These are phyloP conservation scores for Cercophora sp. DNA, from an alignment of 495 filamentous ascomycete genomes.

Conservation along the genomic window DNA sequence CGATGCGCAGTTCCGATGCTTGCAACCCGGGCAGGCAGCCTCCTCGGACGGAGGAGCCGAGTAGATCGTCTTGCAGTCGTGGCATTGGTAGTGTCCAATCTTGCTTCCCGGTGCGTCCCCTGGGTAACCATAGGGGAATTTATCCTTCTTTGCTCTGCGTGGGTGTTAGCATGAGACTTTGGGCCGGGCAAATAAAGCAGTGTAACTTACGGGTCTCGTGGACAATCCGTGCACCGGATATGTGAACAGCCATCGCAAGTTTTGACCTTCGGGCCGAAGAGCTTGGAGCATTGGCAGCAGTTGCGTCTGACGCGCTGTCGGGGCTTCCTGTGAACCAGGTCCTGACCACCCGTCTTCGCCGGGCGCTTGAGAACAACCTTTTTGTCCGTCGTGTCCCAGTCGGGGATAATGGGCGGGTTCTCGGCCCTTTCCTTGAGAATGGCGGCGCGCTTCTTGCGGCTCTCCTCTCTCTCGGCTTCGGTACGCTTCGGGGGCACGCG, in stretches of 20 bases:
- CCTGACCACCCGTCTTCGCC: slow-evolving; percentile 63
- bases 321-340: slow-evolving; percentile 61
- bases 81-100: slow-evolving; percentile 57
- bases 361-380: slow-evolving; percentile 54
- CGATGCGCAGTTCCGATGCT: slow-evolving; percentile 49
- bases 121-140: slow-evolving; percentile 74
- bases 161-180: slow-evolving; percentile 21
- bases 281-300: slow-evolving; percentile 70
- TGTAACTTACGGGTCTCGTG: slow-evolving; percentile 73
- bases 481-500: slow-evolving; percentile 59
- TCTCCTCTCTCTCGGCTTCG: slow-evolving; percentile 47
- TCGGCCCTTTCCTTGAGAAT: slow-evolving; percentile 47
- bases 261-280: slow-evolving; percentile 48
- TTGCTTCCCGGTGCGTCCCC: slow-evolving; percentile 55
- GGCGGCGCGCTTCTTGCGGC: slow-evolving; percentile 40
- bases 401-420: slow-evolving; percentile 42
- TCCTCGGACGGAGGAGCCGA: slow-evolving; percentile 37
- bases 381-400: slow-evolving; percentile 40
- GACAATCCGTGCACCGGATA: slow-evolving; percentile 76
- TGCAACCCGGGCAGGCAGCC: slow-evolving; percentile 58
- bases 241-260: slow-evolving; percentile 69
- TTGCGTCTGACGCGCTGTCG: slow-evolving; percentile 67
- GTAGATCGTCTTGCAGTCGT: slow-evolving; percentile 58
- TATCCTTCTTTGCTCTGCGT: slow-evolving; percentile 61
- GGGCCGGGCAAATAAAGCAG: slow-evolving; percentile 7